Evolutionary conservation across 2,329 filamentous ascomycete genomes (phyloP), one percentile per base, ranked within the genome.

Genomic region (Cladosporium sp.): DNA sequence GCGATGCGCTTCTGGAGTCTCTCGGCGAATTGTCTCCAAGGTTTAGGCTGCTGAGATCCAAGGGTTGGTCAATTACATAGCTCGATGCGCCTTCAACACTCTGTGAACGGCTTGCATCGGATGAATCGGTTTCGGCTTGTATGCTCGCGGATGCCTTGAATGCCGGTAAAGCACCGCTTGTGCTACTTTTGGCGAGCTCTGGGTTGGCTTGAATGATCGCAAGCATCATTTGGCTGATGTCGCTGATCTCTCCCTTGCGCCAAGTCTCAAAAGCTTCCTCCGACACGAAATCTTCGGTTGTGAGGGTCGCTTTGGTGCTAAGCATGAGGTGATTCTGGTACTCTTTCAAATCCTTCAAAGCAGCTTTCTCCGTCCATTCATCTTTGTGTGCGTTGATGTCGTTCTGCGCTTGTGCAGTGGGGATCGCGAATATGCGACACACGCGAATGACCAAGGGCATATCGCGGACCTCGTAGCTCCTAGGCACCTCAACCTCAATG

Each of bases 361-460:
- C 94, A 39, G 91, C 90, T 70, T 93, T 90, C 70, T 96, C 91
- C 1, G 91, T 97, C 94, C 94, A 99, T 1, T 83, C 74, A 4
- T 84, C 80, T 64, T 88, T 89, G 73, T 96, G 84, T 49, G 85
- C 83, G 72, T 96, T 89, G 69, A 99, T 90, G 67, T 97, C 92
- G 42, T 83, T 83, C 75, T 99, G 94, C 5, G 92, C 87, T 64
- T 94, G 86, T 1, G 86, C 85, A 63, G 88, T 85, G 42, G 86
- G 85, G 59, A 93, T 80, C 44, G 88, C 89, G 74, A 97, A 99
- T 62, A 97, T 89, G 66, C 83, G 87, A 51, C 88, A 89, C 24
- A 99, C 92, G 35, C 88, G 83, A 71, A 94, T 88, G 25, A 96
- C 94, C 75, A 97, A 83, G 36, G 87, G 87, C 94, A 99, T 99